These are phyloP conservation scores for Aschersonia sp. DNA, from an alignment of 2,329 filamentous ascomycete genomes.

Conservation along the genomic window DNA sequence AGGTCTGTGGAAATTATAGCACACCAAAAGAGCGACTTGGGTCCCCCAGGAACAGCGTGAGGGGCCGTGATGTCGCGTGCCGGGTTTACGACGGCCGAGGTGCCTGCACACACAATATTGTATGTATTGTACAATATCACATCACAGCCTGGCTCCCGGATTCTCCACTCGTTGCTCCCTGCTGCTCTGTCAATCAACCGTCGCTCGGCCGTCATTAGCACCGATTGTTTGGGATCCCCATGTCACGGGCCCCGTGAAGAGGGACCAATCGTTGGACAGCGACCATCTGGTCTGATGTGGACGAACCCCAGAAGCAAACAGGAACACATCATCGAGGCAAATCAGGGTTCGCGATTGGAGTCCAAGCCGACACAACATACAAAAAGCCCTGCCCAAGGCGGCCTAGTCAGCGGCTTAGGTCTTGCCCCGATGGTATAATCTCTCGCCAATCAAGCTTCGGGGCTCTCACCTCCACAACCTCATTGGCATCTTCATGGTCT, in stretches of 20 bases:
- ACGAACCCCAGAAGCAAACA: background rate
- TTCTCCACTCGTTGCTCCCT: no score
- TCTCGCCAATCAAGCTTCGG: background rate
- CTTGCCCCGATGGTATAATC: background rate
- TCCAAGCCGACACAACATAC: background rate
- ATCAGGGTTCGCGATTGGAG: background rate
- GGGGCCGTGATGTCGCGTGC: background rate
- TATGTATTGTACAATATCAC: no score
- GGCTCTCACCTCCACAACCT: background rate
- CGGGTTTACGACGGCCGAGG: background rate
- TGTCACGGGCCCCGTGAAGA: no score
- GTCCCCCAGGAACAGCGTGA: background rate
- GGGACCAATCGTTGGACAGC: background rate
- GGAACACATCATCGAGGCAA: conserved; percentile 1
- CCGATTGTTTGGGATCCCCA: background rate
- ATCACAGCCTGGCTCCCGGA: no score
- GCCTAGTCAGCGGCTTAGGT: background rate
- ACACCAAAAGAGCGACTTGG: no score
- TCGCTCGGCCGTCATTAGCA: background rate
- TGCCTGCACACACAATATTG: no score
- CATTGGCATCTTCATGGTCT: no score
- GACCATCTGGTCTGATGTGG: background rate
- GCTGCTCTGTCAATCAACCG: background rate
- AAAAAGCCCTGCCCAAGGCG: background rate
- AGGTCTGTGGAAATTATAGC: background rate